A percentile compares a stretch with the other conserved stretches of the same genome.
Conservation (phyloP, 2,329 filamentous ascomycete genomes). For the Fusarium anthophilum region DNA sequence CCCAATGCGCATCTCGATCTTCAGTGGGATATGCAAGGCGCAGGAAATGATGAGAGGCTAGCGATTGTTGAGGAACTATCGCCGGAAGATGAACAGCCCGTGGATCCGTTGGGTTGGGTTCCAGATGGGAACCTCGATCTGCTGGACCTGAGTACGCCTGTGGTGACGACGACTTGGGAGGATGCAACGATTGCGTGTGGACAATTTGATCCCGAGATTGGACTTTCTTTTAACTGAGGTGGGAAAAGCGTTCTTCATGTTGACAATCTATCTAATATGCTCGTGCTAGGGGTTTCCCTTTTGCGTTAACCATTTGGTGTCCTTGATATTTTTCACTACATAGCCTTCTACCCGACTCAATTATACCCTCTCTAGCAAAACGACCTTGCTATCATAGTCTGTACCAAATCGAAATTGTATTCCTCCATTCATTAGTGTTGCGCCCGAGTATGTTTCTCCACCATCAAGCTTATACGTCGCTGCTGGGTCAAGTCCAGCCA, state of each 20-base stretch:
- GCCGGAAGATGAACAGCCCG: background rate
- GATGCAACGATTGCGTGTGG: background rate
- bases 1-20: slow-evolving; percentile 24
- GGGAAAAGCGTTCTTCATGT: background rate
- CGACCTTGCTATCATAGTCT: slow-evolving; percentile 67
- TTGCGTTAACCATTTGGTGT: rapidly evolving
- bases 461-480: slow-evolving; percentile 65
- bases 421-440: slow-evolving; percentile 70
- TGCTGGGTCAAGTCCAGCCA: slow-evolving; percentile 65
- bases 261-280: background rate
- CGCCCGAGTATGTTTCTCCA: slow-evolving; percentile 62
- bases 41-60: background rate
- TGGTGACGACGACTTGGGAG: slow-evolving; percentile 3
- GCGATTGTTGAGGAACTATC: slow-evolving; percentile 22
- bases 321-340: background rate
- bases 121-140: slow-evolving; percentile 5
- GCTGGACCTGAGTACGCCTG: slow-evolving; percentile 22
- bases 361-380: slow-evolving; percentile 59
- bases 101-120: slow-evolving; percentile 4
- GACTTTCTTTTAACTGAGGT: background rate
- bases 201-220: background rate
- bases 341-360: rapidly evolving
- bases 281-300: background rate
- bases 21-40: background rate
- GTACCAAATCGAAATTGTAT: slow-evolving; percentile 61